phyloP scores from a whole-genome alignment of 208 protist species.

The Trypanosoma boissoni region DNA sequence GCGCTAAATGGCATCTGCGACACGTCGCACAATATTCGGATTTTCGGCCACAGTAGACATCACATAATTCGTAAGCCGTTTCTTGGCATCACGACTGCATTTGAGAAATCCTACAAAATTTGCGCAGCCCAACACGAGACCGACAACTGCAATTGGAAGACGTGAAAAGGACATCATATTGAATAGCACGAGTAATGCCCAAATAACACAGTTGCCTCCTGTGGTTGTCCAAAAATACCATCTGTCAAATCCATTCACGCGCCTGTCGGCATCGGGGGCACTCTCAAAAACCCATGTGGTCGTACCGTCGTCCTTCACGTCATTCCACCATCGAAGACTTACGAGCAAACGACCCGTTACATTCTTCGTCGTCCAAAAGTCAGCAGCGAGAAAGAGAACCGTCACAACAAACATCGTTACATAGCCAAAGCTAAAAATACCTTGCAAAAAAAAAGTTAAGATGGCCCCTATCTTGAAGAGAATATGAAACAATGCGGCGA shows the following conservation, averaged over 20 bases:
- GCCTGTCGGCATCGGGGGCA: constrained; percentile 46
- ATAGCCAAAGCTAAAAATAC: constrained; percentile 56
- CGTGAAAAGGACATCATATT: constrained; percentile 62
- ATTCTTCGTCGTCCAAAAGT: constrained; percentile 97
- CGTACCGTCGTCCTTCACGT: constrained; percentile 90
- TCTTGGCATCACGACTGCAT: constrained; percentile 73
- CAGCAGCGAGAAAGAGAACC: constrained; percentile 82
- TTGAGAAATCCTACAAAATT: constrained; percentile 88
- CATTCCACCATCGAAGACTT: constrained; percentile 94
- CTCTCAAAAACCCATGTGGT: constrained; percentile 95
- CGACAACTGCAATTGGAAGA: constrained; percentile 62
- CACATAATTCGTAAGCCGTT: constrained; percentile 60
- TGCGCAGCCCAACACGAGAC: constrained; percentile 43
- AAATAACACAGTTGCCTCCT: constrained; percentile 43
- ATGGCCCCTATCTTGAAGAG: constrained; percentile 82
- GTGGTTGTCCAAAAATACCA: constrained; percentile 83
- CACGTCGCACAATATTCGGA: constrained; percentile 41
- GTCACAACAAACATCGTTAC: constrained; percentile 86
- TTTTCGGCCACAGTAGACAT: constrained; percentile 42
- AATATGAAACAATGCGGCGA: constrained; percentile 86
- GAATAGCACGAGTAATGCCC: constrained; percentile 69
- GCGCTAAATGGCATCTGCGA: constrained; percentile 18
- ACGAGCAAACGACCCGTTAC: constrained; percentile 93
- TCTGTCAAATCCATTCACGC: constrained; percentile 75
- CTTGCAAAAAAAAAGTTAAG: constrained; percentile 77